Evolutionary conservation across 1,284 basidiomycete genomes (phyloP), one percentile per base, ranked within the genome.

Genomic region (Trametes sp.): DNA sequence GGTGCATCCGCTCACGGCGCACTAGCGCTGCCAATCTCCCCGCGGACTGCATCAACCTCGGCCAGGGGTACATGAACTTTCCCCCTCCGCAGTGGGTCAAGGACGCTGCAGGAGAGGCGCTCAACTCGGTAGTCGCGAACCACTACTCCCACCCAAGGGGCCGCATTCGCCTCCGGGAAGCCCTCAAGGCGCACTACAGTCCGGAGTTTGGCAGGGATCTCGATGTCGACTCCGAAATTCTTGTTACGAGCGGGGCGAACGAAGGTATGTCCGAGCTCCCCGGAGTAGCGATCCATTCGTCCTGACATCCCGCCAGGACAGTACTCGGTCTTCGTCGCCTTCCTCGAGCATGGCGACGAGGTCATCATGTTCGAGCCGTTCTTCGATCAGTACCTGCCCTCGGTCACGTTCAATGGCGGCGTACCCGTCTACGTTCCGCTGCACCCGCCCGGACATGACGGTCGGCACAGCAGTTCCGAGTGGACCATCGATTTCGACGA

Each of bases 321-420:
- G 81, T 98, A 96, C 76, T 89, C 95, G 54, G 92, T 95, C 60
- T 90, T 96, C 71, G 85, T 88, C 23, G 96, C 96, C 0, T 97
- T 96, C 80, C 78, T 96, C 51, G 89, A 97, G 66, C 82, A 87
- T 38, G 95, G 92, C 9, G 98, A 99, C 75, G 97, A 98, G 78
- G 98, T 99, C 64, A 96, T 99, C 76, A 89, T 98, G 84, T 96
- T 99, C 73, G 98, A 99, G 79, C 97, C 95, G 6, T 96, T 95
- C 83, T 98, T 98, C 74, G 96, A 98, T 75, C 98, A 99, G 77
- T 99, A 98, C 80, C 86, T 93, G 64, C 91, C 95, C 38, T 94
- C 93, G 10, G 89, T 98, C 59, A 93, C 89, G 28, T 98, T 98
- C 85, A 96, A 98, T 73, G 93, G 92, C 33, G 96, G 95, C 50